phyloP scores from a whole-genome alignment of 352 stramenopile genomes.

The Globisporangium polare region DNA sequence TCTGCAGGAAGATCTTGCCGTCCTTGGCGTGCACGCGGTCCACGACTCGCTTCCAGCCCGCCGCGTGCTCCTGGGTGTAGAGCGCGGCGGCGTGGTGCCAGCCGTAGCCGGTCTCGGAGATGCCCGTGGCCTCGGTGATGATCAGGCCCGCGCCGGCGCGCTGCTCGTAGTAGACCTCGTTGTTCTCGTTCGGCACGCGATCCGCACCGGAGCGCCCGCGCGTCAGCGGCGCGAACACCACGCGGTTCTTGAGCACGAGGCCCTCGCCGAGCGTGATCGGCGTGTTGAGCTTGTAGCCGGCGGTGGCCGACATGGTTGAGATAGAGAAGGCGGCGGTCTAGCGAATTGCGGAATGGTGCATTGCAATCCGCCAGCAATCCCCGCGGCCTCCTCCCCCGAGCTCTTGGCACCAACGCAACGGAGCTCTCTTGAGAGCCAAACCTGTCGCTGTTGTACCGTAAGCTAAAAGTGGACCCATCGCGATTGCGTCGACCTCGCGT shows the following conservation, averaged over 20 bases:
- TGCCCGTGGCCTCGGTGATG: conserved; percentile 51
- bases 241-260: conserved; percentile 48
- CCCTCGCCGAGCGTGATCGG: conserved; percentile 21
- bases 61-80: conserved; percentile 30
- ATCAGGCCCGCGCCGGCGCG: conserved; percentile 50
- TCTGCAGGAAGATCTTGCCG: conserved; percentile 74
- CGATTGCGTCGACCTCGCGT: not conserved
- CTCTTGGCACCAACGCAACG: too few relatives aligned
- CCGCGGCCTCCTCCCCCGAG: not conserved
- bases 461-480: not conserved
- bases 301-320: conserved; percentile 3
- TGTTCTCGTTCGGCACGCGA: conserved; percentile 38
- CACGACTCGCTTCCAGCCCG: conserved; percentile 48
- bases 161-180: conserved; percentile 59
- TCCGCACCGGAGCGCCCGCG: conserved; percentile 28
- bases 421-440: not conserved
- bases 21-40: conserved; percentile 75
- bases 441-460: not conserved
- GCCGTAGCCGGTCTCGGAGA: conserved; percentile 32
- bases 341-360: not conserved
- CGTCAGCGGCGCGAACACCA: conserved; percentile 50
- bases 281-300: conserved; percentile 36
- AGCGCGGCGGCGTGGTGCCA: not conserved
- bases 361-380: not conserved
- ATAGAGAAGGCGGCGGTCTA: not conserved